Evolutionary conservation across 73 alveolate genomes (phyloP).

Genomic region (Symbiodinium pilosum): DNA sequence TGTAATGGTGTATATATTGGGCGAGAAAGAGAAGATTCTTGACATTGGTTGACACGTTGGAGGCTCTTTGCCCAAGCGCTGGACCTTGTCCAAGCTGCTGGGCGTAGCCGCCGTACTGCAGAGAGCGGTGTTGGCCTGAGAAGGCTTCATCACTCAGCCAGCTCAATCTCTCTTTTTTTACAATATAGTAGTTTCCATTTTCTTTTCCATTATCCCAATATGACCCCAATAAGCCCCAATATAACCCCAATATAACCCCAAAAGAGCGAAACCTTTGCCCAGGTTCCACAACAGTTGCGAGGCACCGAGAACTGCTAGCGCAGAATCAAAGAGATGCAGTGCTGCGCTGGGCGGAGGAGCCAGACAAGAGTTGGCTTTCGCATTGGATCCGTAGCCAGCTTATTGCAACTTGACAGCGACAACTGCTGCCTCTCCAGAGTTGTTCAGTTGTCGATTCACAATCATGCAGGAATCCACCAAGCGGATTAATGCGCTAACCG

Average conservation of each 20-base stretch:
- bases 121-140: background rate
- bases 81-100: conserved; percentile 19
- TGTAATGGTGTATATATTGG: too few species aligned
- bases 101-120: conserved; percentile 20
- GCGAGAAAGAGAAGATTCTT: background rate
- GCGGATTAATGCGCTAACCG: background rate
- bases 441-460: too few species aligned
- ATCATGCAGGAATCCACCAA: background rate
- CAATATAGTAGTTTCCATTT: too few species aligned
- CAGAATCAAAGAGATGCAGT: background rate
- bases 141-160: too few species aligned
- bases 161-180: too few species aligned
- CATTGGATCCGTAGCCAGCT: too few species aligned
- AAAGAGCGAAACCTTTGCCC: background rate
- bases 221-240: too few species aligned
- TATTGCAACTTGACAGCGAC: too few species aligned
- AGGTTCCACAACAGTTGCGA: background rate
- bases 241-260: too few species aligned
- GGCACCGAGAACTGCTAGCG: background rate
- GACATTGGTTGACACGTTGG: background rate
- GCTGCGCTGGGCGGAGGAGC: conserved; percentile 6
- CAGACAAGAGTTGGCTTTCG: background rate
- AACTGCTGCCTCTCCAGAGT: too few species aligned
- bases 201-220: too few species aligned
- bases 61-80: conserved; percentile 21